Base-by-base conservation (phyloP, 257 asterid genomes). In the Salvia miltiorrhiza region DNA sequence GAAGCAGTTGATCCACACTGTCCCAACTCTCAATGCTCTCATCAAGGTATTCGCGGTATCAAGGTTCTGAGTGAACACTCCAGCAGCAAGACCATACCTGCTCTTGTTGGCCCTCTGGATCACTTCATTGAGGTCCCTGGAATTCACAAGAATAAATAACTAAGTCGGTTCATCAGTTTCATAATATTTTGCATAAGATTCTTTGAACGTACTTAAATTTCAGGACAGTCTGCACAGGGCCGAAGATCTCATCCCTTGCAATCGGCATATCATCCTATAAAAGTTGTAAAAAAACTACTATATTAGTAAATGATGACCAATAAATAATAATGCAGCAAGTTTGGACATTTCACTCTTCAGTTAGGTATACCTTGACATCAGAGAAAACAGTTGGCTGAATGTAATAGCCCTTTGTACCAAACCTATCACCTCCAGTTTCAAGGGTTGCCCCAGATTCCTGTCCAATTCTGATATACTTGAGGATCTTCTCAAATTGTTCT, bases 381-480 rank as follows among this genome's bases (percentile, higher is more conserved):
- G 97, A 90, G 87, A 93, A 93, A 49, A 93, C 94, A 30, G 98
- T 93, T 24, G 98, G 98, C 79, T 90, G 86, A 77, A 90, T 52
- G 60, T 83, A 90, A 77, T 84, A 93, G 39, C 98, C 99, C 71
- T 81, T 82, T 9, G 70, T 50, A 48, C 96, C 99, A 8, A 76
- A 50, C 52, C 81, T 81, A 14, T 74, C 88, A 23, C 96, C 99
- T 44, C 99, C 99, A 7, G 96, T 74, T 76, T 90, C 97, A 12
- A 93, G 89, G 67, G 86, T 90, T 24, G 99, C 99, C 43, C 96
- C 99, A 73, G 85, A n/a, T 37, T 86, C 91, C 23, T 69, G 54
- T 23, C 99, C 99, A 5, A 64, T 33, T 73, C 69, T 81, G 52
- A 93, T 88, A 45, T 88, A 93, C 80, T 53, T 75, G 23, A 93